Base-by-base conservation (phyloP, 768 basidiomycete genomes). In the Cystofilobasidium bisporidii region DNA sequence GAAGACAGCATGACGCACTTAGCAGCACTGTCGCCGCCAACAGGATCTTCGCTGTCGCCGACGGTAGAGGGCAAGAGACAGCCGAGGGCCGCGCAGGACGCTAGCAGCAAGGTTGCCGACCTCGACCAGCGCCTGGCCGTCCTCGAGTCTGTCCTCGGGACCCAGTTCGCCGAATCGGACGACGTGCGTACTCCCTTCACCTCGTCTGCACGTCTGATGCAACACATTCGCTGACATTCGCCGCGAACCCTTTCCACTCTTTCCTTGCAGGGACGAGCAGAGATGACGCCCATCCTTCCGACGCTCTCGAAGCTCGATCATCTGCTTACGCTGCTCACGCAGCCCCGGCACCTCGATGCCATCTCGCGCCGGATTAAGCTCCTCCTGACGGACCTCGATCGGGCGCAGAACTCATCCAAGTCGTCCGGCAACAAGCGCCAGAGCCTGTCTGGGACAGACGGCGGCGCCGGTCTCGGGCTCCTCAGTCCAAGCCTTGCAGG, bases 281-380 rank as follows among this genome's bases (percentile, higher is more conserved):
- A 26, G 55, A 15, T 17, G 43, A 22, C 74, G 0, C 78, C 79
- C 0, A 80, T 97, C n/a, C 79, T 96, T 4, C 86, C 89, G 0
- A 83, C 89, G 59, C 81, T 97, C 63, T 83, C 83, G 22, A 84
- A 88, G 53, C 83, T 97, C 53, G 91, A 89, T 73, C 84, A 85
- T 26, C 91, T 96, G 75, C 80, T 98, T 28, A 84, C 86, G 10
- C 81, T 97, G 20, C 84, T 99, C 56, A 89, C 94, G 0, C 92
- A 97, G 79, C 94, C 96, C 0, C 85, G 93, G 20, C 92, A 98
- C 74, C 86, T 98, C 60, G 96, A 99, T 77, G 88, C 91, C 15
- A 88, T 97, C 70, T 93, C 93, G 1, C 84, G 94, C 6, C 86
- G 94, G 6, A 83, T 98, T 69, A 99, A 98, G 74, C 80, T 97